Percentiles rank a stretch among this genome's conserved stretches.
Evolutionary conservation across 768 basidiomycete genomes (phyloP).

Genomic region (Rhodosporidiobolus sp.): DNA sequence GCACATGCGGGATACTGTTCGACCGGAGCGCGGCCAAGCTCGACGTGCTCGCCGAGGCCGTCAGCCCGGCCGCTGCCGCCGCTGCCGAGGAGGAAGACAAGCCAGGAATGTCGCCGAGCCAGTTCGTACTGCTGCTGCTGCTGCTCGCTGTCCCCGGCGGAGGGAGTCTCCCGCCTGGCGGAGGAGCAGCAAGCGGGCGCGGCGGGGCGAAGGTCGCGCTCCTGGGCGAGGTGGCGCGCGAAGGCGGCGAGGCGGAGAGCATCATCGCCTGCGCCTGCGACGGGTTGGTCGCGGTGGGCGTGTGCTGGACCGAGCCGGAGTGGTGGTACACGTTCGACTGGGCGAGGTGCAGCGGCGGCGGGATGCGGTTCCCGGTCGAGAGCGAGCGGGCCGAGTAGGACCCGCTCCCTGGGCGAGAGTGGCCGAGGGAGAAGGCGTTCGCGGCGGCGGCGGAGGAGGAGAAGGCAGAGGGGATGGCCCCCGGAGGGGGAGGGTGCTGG

Average conservation of each 20-base stretch:
- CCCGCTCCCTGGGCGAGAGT: conserved; percentile 13
- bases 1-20: background rate
- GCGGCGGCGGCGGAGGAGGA: background rate
- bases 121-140: background rate
- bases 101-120: conserved; percentile 1
- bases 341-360: conserved; percentile 40
- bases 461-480: background rate
- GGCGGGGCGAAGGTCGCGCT: conserved; percentile 51
- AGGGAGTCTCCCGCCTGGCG: background rate
- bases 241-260: conserved; percentile 49
- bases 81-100: background rate
- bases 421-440: conserved; percentile 1
- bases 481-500: background rate
- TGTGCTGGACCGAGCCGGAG: conserved; percentile 1
- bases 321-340: conserved; percentile 43
- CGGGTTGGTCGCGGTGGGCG: conserved; percentile 48
- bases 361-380: conserved; percentile 28
- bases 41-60: background rate
- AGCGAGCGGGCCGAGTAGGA: conserved; percentile 31
- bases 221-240: conserved; percentile 43
- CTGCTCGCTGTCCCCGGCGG: background rate
- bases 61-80: background rate
- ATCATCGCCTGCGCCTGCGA: conserved; percentile 1
- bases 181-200: conserved; percentile 43
- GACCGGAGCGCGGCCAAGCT: background rate